Conservation (phyloP, 1,284 basidiomycete species). For the Vanrija pseudolonga region DNA sequence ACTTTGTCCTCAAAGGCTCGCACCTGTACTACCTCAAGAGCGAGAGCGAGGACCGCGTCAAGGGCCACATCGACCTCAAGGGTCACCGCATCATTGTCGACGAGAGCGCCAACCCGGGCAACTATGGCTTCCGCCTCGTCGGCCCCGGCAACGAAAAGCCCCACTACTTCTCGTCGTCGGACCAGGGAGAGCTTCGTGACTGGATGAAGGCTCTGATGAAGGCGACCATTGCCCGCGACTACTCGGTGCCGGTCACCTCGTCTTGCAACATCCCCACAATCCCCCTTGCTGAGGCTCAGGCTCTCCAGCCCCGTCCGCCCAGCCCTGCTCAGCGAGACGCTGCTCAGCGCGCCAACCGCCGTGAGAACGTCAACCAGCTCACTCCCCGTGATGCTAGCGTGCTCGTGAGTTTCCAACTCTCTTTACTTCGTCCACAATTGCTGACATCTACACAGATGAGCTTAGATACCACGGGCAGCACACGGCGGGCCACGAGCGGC, state of each 20-base stretch:
- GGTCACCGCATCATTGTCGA: constrained; percentile 94
- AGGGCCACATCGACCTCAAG: constrained; percentile 86
- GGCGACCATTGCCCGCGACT: constrained; percentile 90
- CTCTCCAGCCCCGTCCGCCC: constrained; percentile 92
- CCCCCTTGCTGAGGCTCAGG: constrained; percentile 87
- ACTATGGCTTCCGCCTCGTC: constrained; percentile 91
- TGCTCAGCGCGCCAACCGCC: constrained; percentile 78
- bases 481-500: constrained; percentile 12
- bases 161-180: constrained; percentile 87
- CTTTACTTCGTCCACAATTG: constrained; percentile 20
- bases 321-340: constrained; percentile 83
- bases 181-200: constrained; percentile 75
- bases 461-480: constrained; percentile 36
- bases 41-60: constrained; percentile 80
- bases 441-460: constrained; percentile 35
- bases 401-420: constrained; percentile 59
- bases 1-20: constrained; percentile 89
- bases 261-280: constrained; percentile 98
- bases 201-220: constrained; percentile 99
- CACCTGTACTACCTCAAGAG: constrained; percentile 82
- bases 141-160: constrained; percentile 74
- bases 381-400: constrained; percentile 80
- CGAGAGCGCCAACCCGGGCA: constrained; percentile 84
- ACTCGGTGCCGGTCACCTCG: constrained; percentile 86
- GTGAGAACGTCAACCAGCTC: constrained; percentile 85